phyloP scores from a whole-genome alignment of 1,139 yeast species.

The Wickerhamomyces sp. region DNA sequence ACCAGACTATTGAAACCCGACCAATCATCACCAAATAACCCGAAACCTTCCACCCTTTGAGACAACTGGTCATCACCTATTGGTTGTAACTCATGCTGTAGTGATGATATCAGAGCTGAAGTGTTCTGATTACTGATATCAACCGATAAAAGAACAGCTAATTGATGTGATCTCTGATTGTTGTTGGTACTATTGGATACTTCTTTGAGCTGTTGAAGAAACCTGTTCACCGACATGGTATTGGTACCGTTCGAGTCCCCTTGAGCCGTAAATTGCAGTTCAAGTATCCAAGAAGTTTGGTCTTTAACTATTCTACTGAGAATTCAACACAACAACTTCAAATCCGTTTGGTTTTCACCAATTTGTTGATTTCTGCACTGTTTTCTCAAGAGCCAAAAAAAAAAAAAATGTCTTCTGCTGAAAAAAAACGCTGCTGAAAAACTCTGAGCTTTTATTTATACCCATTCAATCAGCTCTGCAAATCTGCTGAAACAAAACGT shows the following conservation, averaged over 20 bases:
- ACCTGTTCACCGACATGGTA: background rate
- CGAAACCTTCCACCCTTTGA: slow-evolving; percentile 30
- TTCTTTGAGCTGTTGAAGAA: background rate
- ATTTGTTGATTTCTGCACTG: no score
- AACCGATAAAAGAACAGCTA: slow-evolving; percentile 8
- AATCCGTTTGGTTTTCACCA: no score
- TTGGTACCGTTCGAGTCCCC: no score
- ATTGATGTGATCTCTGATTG: background rate
- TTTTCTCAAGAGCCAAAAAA: no score
- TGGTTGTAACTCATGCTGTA: slow-evolving; percentile 9
- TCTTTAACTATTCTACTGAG: background rate
- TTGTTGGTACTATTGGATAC: background rate
- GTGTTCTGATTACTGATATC: slow-evolving; percentile 9
- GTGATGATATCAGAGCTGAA: slow-evolving; percentile 7
- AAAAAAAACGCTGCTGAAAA: no score
- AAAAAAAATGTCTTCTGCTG: no score
- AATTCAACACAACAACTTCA: background rate
- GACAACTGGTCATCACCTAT: slow-evolving; percentile 19
- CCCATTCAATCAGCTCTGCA: no score
- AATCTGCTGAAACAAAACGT: no score
- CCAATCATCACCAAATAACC: slow-evolving; percentile 41
- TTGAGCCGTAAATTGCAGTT: no score
- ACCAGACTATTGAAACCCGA: slow-evolving; percentile 50
- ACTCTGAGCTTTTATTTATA: no score
- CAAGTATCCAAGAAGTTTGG: background rate